Base-by-base conservation (phyloP, 371 early-diverging fungal species). In the Aphelidium insulamus region DNA sequence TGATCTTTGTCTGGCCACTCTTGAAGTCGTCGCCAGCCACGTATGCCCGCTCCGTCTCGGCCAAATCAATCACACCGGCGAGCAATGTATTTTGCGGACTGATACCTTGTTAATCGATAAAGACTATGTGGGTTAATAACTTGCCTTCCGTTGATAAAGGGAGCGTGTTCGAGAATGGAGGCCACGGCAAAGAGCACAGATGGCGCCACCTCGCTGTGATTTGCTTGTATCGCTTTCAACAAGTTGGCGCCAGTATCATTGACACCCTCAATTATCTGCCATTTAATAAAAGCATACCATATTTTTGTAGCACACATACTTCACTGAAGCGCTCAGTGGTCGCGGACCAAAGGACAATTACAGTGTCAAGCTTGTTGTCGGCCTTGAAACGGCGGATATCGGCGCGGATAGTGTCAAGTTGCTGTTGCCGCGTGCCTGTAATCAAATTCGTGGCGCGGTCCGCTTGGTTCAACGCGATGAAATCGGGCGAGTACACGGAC, bases 21-120 rank as follows among this genome's bases (percentile, higher is more conserved):
- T 94, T 94, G 77, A 94, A 94, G 59, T 94, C 95, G 53, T 91
- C 92, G 43, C 95, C 95, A 45, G 84, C 95, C 40, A 94, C 76
- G 50, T 80, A 77, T 30, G 78, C 77, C 40, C 62, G 63, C 43
- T 87, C 57, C 33, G 71, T 73, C 49, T 81, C 79, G 36, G 92
- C 88, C 17, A 91, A 65, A 43, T 73, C 69, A 19, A 90, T 58
- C 36, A 72, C 69, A 42, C 91, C 91, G 14, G 90, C 88, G 20
- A 90, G 88, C 52, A 94, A 85, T 36, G 95, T 90, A 74, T 94
- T 94, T 55, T 94, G 95, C 30, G 95, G 95, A 28, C 80, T 79
- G 18, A n/a, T n/a, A n/a, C n/a, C n/a, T n/a, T n/a, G n/a, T n/a
- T n/a, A n/a, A n/a, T n/a, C n/a, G n/a, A n/a, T n/a, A n/a, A n/a